phyloP scores from a whole-genome alignment of 2,329 filamentous ascomycete genomes.

The Exophiala sp. region DNA sequence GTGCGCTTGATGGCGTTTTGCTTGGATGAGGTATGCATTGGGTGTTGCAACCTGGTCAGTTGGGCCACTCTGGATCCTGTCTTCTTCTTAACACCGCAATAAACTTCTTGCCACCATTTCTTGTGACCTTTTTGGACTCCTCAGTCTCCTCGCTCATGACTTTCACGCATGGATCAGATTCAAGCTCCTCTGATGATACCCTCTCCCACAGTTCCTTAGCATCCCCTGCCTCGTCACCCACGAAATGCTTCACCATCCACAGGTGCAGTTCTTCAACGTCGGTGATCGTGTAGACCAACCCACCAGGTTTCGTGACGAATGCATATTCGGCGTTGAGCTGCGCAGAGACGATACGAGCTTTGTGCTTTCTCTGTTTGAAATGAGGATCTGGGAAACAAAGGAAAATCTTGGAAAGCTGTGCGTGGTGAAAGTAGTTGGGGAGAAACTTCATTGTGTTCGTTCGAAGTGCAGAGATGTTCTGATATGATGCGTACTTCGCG shows the following conservation, averaged over 20 bases:
- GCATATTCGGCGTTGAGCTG: slow-evolving; percentile 92
- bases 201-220: slow-evolving; percentile 78
- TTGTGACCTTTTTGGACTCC: slow-evolving; percentile 92
- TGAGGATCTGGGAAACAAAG: slow-evolving; percentile 98
- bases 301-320: slow-evolving; percentile 76
- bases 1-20: background rate
- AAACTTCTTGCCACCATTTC: slow-evolving; percentile 87
- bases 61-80: slow-evolving; percentile 72
- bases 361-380: slow-evolving; percentile 97
- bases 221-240: slow-evolving; percentile 61
- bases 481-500: slow-evolving; percentile 50
- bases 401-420: slow-evolving; percentile 85
- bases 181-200: slow-evolving; percentile 55
- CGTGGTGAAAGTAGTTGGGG: slow-evolving; percentile 88
- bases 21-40: background rate
- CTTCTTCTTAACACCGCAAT: slow-evolving; percentile 81
- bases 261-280: slow-evolving; percentile 89
- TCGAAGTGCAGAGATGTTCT: slow-evolving; percentile 84
- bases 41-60: background rate
- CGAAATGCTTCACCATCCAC: slow-evolving; percentile 46
- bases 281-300: slow-evolving; percentile 91
- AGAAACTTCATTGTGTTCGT: slow-evolving; percentile 99
- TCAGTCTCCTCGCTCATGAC: slow-evolving; percentile 77
- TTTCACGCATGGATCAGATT: slow-evolving; percentile 57
- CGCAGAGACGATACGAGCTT: slow-evolving; percentile 86